phyloP scores from a whole-genome alignment of 495 filamentous ascomycete species.

The Neurospora tetrasperma region DNA sequence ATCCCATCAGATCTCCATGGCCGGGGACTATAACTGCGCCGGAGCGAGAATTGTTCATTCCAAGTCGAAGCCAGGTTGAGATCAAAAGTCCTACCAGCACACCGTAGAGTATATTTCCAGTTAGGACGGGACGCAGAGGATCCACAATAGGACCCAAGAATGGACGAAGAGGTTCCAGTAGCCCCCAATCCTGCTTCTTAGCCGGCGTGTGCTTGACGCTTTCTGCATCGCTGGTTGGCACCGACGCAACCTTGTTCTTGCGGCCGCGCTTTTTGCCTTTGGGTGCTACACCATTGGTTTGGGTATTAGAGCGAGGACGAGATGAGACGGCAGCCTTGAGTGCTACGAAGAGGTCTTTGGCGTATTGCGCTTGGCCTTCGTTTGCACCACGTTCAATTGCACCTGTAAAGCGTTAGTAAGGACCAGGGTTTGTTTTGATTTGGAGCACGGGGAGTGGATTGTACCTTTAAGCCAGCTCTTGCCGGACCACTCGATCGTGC shows the following conservation, averaged over 20 bases:
- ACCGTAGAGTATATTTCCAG: constrained; percentile 55
- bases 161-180: constrained; percentile 65
- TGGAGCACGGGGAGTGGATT: background rate
- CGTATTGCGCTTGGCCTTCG: constrained; percentile 77
- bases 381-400: constrained; percentile 94
- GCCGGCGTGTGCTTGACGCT: constrained; percentile 28
- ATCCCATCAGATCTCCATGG: constrained; percentile 24
- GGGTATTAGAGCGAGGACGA: constrained; percentile 39
- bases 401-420: constrained; percentile 33
- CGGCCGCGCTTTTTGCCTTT: constrained; percentile 46
- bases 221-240: constrained; percentile 34
- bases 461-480: constrained; percentile 98
- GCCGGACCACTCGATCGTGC: constrained; percentile 87
- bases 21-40: background rate
- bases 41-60: constrained; percentile 16
- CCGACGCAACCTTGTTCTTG: constrained; percentile 42
- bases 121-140: constrained; percentile 59
- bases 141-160: constrained; percentile 61
- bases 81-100: constrained; percentile 48
- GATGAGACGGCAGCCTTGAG: constrained; percentile 64
- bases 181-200: constrained; percentile 53
- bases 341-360: constrained; percentile 60
- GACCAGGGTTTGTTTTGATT: background rate
- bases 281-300: constrained; percentile 25
- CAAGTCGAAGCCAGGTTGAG: constrained; percentile 45